phyloP scores from a whole-genome alignment of 192 early-diverging fungal species.

The Rhizoclosmatium globosum region DNA sequence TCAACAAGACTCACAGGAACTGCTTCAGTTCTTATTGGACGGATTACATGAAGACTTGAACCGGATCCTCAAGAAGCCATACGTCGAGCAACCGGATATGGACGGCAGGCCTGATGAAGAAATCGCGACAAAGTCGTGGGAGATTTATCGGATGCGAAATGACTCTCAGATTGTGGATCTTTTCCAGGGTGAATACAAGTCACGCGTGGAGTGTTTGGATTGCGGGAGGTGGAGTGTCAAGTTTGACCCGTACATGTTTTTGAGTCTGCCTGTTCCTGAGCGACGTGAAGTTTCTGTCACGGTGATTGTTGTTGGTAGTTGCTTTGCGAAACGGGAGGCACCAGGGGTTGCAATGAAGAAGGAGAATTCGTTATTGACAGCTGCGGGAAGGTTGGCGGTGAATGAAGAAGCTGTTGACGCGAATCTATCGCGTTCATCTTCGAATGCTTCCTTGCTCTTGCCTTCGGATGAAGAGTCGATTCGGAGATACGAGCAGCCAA shows the following conservation, averaged over 20 bases:
- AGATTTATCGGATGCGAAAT: conserved; percentile 76
- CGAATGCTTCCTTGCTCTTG: not conserved
- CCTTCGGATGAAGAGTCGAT: conserved; percentile 6
- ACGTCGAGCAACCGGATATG: conserved; percentile 81
- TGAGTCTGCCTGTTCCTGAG: conserved; percentile 80
- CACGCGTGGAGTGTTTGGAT: conserved; percentile 62
- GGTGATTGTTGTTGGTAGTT: conserved; percentile 28
- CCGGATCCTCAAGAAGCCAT: conserved; percentile 80
- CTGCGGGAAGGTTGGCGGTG: conserved; percentile 2
- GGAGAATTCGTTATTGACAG: not conserved
- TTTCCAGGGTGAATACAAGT: conserved; percentile 79
- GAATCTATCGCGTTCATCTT: conserved; percentile 8
- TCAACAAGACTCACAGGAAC: conserved; percentile 89
- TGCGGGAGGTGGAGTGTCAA: conserved; percentile 71
- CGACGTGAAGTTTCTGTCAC: conserved; percentile 60
- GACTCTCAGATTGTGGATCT: conserved; percentile 81
- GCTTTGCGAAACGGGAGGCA: conserved; percentile 1
- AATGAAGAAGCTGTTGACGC: not conserved
- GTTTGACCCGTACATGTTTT: conserved; percentile 86
- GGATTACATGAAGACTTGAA: conserved; percentile 90
- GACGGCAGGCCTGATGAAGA: conserved; percentile 69
- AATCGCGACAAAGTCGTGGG: conserved; percentile 78
- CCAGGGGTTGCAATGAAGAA: not conserved
- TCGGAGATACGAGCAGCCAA: conserved; percentile 7
- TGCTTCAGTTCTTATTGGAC: conserved; percentile 81